phyloP scores from a whole-genome alignment of 352 stramenopile species.

The Nothophytophthora sp. region DNA sequence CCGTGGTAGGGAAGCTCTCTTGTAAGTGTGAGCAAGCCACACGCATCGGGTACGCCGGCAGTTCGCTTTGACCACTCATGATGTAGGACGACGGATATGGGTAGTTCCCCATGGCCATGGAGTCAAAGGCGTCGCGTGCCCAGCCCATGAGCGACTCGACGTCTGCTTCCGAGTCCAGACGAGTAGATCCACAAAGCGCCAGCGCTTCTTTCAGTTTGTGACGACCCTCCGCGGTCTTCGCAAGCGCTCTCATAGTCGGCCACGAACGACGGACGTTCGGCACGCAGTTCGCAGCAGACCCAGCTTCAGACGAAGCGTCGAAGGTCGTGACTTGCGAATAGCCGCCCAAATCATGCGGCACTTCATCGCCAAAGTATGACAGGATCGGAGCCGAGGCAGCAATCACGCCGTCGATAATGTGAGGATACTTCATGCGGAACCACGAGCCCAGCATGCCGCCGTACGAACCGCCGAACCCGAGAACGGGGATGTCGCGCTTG shows the following conservation, averaged over 20 bases:
- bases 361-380: slow-evolving; percentile 40
- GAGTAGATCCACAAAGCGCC: slow-evolving; percentile 25
- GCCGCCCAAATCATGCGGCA: slow-evolving; percentile 21
- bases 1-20: slow-evolving; percentile 15
- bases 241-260: slow-evolving; percentile 24
- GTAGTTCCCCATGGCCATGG: slow-evolving; percentile 90
- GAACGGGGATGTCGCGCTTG: slow-evolving; percentile 48
- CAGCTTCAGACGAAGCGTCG: slow-evolving; percentile 44
- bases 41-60: slow-evolving; percentile 84
- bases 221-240: slow-evolving; percentile 27
- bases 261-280: slow-evolving; percentile 54
- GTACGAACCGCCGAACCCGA: slow-evolving; percentile 79
- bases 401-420: slow-evolving; percentile 72
- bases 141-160: slow-evolving; percentile 36
- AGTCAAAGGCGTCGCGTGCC: slow-evolving; percentile 58
- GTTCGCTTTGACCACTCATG: slow-evolving; percentile 43
- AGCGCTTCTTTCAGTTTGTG: slow-evolving; percentile 22
- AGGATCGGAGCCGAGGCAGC: slow-evolving; percentile 78
- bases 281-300: slow-evolving; percentile 42
- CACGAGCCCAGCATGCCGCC: slow-evolving; percentile 76
- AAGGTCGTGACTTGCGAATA: slow-evolving; percentile 36
- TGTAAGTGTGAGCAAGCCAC: slow-evolving; percentile 57
- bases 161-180: slow-evolving; percentile 22
- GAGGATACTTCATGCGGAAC: slow-evolving; percentile 78
- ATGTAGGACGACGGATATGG: slow-evolving; percentile 91